Evolutionary conservation across 2,329 filamentous ascomycete species (phyloP).

Genomic region (Didymella segeticola): DNA sequence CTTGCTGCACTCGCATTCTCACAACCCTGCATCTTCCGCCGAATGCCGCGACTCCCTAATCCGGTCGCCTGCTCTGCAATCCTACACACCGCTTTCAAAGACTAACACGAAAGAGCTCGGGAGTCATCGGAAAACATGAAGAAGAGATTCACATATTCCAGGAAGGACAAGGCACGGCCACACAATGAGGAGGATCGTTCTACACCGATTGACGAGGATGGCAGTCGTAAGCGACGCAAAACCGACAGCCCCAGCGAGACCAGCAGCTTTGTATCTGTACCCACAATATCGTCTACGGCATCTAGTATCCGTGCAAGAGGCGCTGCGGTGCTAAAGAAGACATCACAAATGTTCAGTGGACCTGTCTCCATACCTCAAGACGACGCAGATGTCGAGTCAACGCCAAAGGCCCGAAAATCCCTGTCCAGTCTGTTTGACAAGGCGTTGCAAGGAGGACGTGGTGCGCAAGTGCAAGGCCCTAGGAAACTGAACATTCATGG

Average conservation of each 20-base stretch:
- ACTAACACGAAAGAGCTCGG: conserved; percentile 14
- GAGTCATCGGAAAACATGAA: conserved; percentile 18
- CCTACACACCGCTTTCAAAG: conserved; percentile 11
- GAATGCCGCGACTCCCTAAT: conserved; percentile 13
- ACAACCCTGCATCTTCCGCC: conserved; percentile 19
- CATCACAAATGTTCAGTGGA: conserved; percentile 20
- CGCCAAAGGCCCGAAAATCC: conserved; percentile 8
- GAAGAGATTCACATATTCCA: conserved; percentile 30
- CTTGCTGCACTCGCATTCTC: conserved; percentile 12
- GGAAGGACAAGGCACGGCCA: conserved; percentile 20
- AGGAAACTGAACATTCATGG: conserved; percentile 18
- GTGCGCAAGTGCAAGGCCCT: conserved; percentile 6
- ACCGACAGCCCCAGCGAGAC: conserved; percentile 18
- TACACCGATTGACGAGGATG: conserved; percentile 14
- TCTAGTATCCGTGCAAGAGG: conserved; percentile 9
- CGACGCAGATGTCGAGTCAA: conserved; percentile 14
- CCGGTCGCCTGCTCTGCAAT: not conserved
- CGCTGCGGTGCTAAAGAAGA: conserved; percentile 17
- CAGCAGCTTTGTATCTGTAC: conserved; percentile 5
- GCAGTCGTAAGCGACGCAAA: conserved; percentile 26
- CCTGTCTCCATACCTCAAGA: conserved; percentile 27
- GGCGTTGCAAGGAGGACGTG: conserved; percentile 13
- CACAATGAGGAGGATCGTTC: conserved; percentile 12
- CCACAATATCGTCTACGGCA: conserved; percentile 15
- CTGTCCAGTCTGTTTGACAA: conserved; percentile 24